Percentiles rank a stretch among this genome's conserved stretches.
phyloP scores from a whole-genome alignment of 1,139 yeast genomes.

The Saccharomyces pastorianus region DNA sequence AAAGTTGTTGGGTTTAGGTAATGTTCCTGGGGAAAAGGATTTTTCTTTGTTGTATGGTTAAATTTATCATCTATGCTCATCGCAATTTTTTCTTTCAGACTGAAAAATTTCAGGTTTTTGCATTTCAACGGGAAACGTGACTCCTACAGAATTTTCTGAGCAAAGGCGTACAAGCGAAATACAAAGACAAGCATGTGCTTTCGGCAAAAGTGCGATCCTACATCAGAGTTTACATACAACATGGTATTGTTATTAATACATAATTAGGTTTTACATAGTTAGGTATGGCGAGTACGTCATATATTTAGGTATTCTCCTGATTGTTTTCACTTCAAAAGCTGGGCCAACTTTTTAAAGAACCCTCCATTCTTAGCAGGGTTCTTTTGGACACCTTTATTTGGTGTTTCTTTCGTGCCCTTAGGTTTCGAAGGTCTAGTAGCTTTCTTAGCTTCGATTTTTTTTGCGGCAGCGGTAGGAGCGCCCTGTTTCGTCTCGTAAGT shows the following conservation, averaged over 20 bases:
- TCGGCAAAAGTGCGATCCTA: background rate
- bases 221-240: background rate
- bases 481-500: background rate
- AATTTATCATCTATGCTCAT: background rate
- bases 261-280: background rate
- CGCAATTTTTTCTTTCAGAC: background rate
- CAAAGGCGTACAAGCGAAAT: background rate
- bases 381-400: background rate
- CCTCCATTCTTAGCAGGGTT: background rate
- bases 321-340: background rate
- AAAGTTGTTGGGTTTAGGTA: background rate
- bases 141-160: background rate
- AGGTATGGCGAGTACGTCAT: background rate
- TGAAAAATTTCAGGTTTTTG: background rate
- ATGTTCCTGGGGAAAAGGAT: background rate
- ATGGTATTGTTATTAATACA: background rate
- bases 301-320: background rate
- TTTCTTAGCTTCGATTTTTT: background rate
- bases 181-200: background rate
- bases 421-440: background rate
- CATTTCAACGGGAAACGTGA: background rate
- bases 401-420: background rate
- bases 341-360: background rate
- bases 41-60: background rate
- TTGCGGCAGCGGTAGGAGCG: background rate